Base-by-base conservation (phyloP, 2,329 filamentous ascomycete species). In the Didymella pomorum region DNA sequence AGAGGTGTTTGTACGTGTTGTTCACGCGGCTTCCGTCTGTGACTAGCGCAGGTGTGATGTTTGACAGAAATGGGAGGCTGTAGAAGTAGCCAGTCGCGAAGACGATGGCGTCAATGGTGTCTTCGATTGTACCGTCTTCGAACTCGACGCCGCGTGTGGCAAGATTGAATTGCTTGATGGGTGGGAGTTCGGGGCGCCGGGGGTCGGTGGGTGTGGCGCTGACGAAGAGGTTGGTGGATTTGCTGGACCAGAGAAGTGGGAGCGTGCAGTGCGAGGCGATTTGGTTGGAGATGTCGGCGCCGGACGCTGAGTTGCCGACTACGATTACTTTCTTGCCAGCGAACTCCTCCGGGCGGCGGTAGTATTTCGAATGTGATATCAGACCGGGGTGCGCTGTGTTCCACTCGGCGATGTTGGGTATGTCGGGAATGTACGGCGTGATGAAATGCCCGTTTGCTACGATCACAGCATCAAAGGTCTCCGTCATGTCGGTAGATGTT, bases 81-180 rank as follows among this genome's bases (percentile, higher is more conserved):
- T 91, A 97, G 56, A 96, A 85, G 70, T 96, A 98, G 0, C 94
- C 94, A 0, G 94, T 97, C 74, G 91, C 93, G 76, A 94, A 97
- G 26, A 98, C 74, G 6, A 97, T 79, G 1, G 86, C 84, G 69
- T 97, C 93, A 55, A 98, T 77, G 31, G 87, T 80, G 3, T 79
- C 78, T 70, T 92, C 90, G 10, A 89, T 71, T 0, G 81, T 81
- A 2, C 89, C 89, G 68, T 92, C 83, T 39, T 82, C 81, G 62
- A 96, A 91, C 29, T 83, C 80, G 2, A 95, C 83, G 3, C 84
- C 87, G 61, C 86, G 83, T 50, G 84, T 78, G 3, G 82, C 76
- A 0, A 90, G 71, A 77, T 83, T 66, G 63, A 87, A 86, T 42
- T 80, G 75, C 11, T 76, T 71, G 51, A 89, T 86, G 25, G 84